Evolutionary conservation across 2,329 filamentous ascomycete genomes (phyloP), one percentile per base, ranked within the genome.

Genomic region (Emergomyces pasteurianus): DNA sequence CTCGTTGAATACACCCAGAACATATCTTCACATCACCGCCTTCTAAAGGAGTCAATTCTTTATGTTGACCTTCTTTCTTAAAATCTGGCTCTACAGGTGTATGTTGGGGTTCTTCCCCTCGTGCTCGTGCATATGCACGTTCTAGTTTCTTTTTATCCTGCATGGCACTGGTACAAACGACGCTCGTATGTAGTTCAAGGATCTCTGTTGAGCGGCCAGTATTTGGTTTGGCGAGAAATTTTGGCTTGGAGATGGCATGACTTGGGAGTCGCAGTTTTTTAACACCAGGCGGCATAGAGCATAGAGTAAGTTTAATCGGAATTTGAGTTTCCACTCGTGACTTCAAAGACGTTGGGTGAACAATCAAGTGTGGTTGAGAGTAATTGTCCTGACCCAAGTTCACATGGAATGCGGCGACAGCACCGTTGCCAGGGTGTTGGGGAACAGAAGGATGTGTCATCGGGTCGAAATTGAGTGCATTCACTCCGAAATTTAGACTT

Each of bases 301-400:
- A 86, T 46, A 97, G 75, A 0, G 86, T 88, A 74, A 97, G 81
- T 68, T 87, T 87, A 66, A 96, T 90, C 9, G 89, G 89, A 67
- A 97, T 96, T 71, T 97, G 94, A 0, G 94, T 97, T 77, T 99
- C 94, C 21, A 97, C 94, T 26, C 94, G 86, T 18, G 92, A 96
- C 74, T 96, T 97, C 61, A 84, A 72, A 5, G 87, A 87, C 3
- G 84, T 88, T 5, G 85, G 84, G 64, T 86, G 80, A 50, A 89
- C 83, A 14, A 80, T 82, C 46, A 89, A 72, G 58, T 74, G 67
- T 26, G 78, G 77, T 42, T 72, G 72, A 31, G 74, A 67, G 6
- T 72, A 65, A 10, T 65, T 67, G 31, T 75, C 72, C 55, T 70
- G 67, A 34, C 70, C 67, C 34, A 67, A 57, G 49, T 63, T 67